phyloP scores from a whole-genome alignment of 2,329 filamentous ascomycete species.

The Mycosphaerella sp. region DNA sequence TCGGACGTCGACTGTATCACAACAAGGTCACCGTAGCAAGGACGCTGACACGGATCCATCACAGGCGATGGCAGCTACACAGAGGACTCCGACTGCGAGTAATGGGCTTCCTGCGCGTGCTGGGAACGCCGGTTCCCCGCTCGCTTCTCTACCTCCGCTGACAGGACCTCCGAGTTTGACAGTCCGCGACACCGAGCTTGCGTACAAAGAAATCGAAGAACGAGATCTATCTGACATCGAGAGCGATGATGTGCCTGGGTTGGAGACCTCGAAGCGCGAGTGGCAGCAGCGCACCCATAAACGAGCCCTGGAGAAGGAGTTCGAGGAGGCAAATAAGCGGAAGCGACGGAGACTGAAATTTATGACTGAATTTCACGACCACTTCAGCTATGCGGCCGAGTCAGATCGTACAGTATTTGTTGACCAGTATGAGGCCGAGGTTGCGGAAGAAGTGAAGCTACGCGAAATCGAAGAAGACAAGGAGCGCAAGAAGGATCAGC shows the following conservation, averaged over 20 bases:
- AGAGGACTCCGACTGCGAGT: constrained; percentile 5
- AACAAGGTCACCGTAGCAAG: constrained; percentile 17
- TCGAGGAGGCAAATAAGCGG: constrained; percentile 57
- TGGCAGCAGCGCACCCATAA: constrained; percentile 55
- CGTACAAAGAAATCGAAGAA: constrained; percentile 55
- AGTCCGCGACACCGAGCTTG: constrained; percentile 51
- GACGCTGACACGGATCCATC: constrained; percentile 1
- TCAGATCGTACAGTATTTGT: constrained; percentile 71
- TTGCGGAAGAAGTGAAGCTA: constrained; percentile 78
- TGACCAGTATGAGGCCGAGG: constrained; percentile 69
- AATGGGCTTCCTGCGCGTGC: constrained; percentile 1
- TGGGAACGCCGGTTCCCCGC: not conserved
- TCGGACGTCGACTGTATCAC: constrained; percentile 26
- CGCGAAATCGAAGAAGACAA: constrained; percentile 92
- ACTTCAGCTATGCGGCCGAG: constrained; percentile 62
- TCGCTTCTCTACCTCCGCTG: constrained; percentile 19
- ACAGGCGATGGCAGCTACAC: constrained; percentile 1
- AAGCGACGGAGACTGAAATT: constrained; percentile 58
- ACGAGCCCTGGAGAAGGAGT: constrained; percentile 61
- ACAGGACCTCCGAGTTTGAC: constrained; percentile 35
- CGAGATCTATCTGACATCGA: constrained; percentile 57
- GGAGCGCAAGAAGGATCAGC: constrained; percentile 99
- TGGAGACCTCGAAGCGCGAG: constrained; percentile 48
- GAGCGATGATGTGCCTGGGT: constrained; percentile 46
- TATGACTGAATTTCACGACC: constrained; percentile 50